Base-by-base conservation (phyloP, 768 basidiomycete genomes). In the Phanerochaete sordida region DNA sequence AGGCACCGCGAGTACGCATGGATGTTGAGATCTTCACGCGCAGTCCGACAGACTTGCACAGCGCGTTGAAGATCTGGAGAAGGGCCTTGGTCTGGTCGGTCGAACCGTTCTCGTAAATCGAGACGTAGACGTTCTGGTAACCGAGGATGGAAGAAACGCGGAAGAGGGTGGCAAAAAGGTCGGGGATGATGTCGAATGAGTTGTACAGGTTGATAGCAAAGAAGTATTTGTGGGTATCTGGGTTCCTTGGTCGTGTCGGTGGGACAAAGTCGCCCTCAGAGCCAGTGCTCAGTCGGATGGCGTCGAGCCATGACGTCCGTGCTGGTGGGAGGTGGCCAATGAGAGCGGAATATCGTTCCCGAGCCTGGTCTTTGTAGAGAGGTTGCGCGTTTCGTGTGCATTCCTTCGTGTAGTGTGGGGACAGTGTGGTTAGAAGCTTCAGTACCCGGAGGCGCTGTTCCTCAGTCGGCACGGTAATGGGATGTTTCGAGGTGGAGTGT, bases 161-260 rank as follows among this genome's bases (percentile, higher is more conserved):
- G 80, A 99, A 99, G 66, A 99, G 88, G 23, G 95, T 95, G 31
- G 94, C 88, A 73, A 98, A 98, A 35, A 98, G 83, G 75, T 99
- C 97, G 19, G 97, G 95, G 65, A 98, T 95, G 72, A 98, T 78
- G 76, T 97, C 95, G 84, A 98, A 99, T 13, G 95, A 98, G 80
- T 99, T 99, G 82, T 98, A 98, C 60, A 98, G 81, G 76, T 99
- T 99, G 82, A 99, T 98, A 61, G 94, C 96, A 75, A 99, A 97
- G 76, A 93, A 98, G 73, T 98, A 99, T 73, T 99, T 98, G 84
- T 99, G 97, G 64, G 89, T 84, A 68, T 79, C 80, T 12, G 80
- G 70, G 27, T 79, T 72, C 21, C 73, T 65, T 23, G 71, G 68
- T 11, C 71, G 69, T 62, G 69, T 30, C 4, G 65, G 66, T 60